Evolutionary conservation across 495 filamentous ascomycete genomes (phyloP).

Genomic region (Neurospora tetrasperma): DNA sequence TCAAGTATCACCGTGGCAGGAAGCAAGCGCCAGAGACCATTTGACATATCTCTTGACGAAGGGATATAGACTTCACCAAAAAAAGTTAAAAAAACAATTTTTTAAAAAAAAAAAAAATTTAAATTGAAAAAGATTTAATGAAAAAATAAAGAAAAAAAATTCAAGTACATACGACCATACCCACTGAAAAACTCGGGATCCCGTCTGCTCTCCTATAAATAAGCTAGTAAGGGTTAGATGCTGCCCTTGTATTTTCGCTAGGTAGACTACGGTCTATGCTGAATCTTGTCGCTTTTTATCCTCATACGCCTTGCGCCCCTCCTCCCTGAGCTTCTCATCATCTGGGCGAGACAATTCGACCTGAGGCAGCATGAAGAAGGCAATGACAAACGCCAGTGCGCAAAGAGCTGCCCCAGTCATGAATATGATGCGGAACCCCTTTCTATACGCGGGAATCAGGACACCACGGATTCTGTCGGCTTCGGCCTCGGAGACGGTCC

Average conservation of each 20-base stretch:
- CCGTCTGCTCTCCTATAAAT: slow-evolving; percentile 43
- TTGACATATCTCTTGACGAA: too few species aligned
- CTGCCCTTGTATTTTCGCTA: too few species aligned
- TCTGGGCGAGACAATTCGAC: slow-evolving; percentile 32
- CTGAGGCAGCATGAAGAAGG: slow-evolving; percentile 38
- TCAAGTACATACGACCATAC: neutral
- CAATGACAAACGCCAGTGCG: slow-evolving; percentile 35
- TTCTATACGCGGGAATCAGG: slow-evolving; percentile 36
- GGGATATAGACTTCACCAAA: neutral
- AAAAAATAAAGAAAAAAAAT: too few species aligned
- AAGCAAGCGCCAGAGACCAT: too few species aligned
- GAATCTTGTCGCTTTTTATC: slow-evolving; percentile 1
- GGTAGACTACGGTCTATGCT: slow-evolving; percentile 4
- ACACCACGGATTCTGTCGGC: slow-evolving; percentile 28
- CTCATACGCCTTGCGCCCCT: slow-evolving; percentile 22
- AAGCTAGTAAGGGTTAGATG: slow-evolving; percentile 14
- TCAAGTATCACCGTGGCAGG: too few species aligned
- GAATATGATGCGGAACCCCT: slow-evolving; percentile 43
- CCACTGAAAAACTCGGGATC: slow-evolving; percentile 33
- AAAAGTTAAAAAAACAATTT: too few species aligned
- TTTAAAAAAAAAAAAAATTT: too few species aligned
- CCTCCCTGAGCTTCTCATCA: slow-evolving; percentile 39
- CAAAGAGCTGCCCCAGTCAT: slow-evolving; percentile 36
- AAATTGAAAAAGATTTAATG: too few species aligned
- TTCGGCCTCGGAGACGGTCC: slow-evolving; percentile 24